Evolutionary conservation across 2,329 filamentous ascomycete species (phyloP), one percentile per base, ranked within the genome.

Genomic region (Knoxdaviesia proteae): DNA sequence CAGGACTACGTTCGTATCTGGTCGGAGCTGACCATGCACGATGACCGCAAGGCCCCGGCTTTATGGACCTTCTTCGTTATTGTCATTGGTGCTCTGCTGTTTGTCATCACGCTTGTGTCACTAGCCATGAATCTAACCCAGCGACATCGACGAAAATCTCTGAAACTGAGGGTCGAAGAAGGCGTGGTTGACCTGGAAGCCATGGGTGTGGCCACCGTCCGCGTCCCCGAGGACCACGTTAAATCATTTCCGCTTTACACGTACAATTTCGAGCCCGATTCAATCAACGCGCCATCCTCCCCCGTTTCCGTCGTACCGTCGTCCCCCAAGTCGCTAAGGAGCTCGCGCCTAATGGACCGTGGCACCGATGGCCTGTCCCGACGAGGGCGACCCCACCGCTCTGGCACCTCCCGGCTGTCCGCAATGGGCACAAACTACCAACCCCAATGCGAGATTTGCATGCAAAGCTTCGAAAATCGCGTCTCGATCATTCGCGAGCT

Each of bases 101-200:
- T 67, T 38, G 69, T 92, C 45, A 71, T 93, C 37, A 65, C 69
- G 3, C 58, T 63, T 7, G 84, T 76, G 1, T 90, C 75, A 1
- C 55, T 77, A 36, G 62, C 68, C 42, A 92, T 90, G 80, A 84
- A 90, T 51, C 63, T 77, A 29, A 63, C 90, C 32, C 84, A 93
- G 55, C 71, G 75, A 34, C 69, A 74, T 40, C 74, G 84, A 32
- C 74, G 87, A 6, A 67, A 67, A 30, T 66, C 66, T 1, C 62
- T 96, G 7, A 73, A 74, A 41, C 69, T 73, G 40, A 74, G 86
- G 8, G 78, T 94, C 10, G 67, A 74, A 45, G 68, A 66, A 6
- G 87, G 88, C 42, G 81, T 94, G 50, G 77, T 93, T 20, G 83
- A 94, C 53, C 65, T 94, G 3, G 87, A 94, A 58, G 76, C 75